These are phyloP conservation scores for Aureobasidium leucospermi DNA, from an alignment of 2,329 filamentous ascomycete genomes.

Conservation along the genomic window DNA sequence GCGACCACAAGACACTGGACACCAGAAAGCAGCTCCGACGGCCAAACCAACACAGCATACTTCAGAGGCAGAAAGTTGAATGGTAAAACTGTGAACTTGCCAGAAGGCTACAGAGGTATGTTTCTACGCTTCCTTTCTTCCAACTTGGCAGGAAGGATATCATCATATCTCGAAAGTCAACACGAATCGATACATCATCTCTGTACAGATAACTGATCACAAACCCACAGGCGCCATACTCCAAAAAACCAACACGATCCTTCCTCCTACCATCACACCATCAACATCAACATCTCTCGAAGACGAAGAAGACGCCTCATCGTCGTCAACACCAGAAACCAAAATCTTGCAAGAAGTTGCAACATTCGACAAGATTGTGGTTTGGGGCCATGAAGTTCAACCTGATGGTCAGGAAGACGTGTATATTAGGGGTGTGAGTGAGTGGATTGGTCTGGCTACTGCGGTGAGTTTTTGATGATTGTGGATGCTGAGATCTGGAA, in stretches of 20 bases:
- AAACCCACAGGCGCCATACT: constrained; percentile 16
- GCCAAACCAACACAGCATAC: constrained; percentile 43
- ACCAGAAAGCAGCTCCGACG: constrained; percentile 32
- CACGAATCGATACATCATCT: too few species aligned
- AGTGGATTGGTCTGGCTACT: constrained; percentile 72
- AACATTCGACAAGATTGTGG: constrained; percentile 64
- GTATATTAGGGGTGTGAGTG: constrained; percentile 67
- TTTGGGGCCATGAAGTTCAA: constrained; percentile 75
- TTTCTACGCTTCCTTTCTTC: background rate
- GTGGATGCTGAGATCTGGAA: background rate
- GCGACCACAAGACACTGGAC: constrained; percentile 63
- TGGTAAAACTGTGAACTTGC: constrained; percentile 59
- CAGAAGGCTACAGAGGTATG: constrained; percentile 58
- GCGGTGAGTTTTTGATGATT: constrained; percentile 43
- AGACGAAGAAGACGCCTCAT: constrained; percentile 35
- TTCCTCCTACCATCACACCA: constrained; percentile 10
- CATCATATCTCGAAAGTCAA: background rate
- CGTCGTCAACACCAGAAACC: constrained; percentile 44
- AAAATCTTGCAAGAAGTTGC: constrained; percentile 55
- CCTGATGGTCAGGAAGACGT: constrained; percentile 57
- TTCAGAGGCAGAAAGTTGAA: constrained; percentile 75
- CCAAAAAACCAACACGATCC: constrained; percentile 21
- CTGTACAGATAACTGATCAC: too few species aligned
- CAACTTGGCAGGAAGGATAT: background rate
- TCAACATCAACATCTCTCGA: constrained; percentile 17